Percentiles rank a stretch among this genome's conserved stretches.
Conservation (phyloP, 192 early-diverging fungal species). For the Backusella mclennaniae region DNA sequence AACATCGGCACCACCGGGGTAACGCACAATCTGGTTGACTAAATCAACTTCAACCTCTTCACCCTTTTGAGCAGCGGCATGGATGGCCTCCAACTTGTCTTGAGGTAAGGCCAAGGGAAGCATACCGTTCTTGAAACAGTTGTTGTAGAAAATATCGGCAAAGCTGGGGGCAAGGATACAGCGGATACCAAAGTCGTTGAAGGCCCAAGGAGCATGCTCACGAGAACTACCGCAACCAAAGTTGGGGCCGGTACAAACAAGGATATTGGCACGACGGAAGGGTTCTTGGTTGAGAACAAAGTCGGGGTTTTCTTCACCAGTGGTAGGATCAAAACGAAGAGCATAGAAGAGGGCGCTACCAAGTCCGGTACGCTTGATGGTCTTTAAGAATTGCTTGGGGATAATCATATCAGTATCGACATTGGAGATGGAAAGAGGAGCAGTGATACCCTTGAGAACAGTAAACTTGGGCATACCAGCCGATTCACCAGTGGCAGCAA, state of each 20-base stretch:
- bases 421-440: slow-evolving; percentile 60
- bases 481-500: background rate
- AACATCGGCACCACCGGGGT: slow-evolving; percentile 40
- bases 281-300: slow-evolving; percentile 64
- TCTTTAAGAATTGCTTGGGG: slow-evolving; percentile 77
- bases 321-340: slow-evolving; percentile 53
- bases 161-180: slow-evolving; percentile 67
- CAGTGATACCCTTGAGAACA: slow-evolving; percentile 52
- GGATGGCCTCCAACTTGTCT: slow-evolving; percentile 35
- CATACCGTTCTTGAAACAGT: slow-evolving; percentile 77
- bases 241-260: slow-evolving; percentile 59
- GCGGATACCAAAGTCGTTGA: slow-evolving; percentile 69
- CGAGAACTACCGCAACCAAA: slow-evolving; percentile 69
- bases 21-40: slow-evolving; percentile 44
- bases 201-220: slow-evolving; percentile 77
- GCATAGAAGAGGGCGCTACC: slow-evolving; percentile 60
- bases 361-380: slow-evolving; percentile 69
- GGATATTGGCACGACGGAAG: slow-evolving; percentile 48
- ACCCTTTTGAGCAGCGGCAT: slow-evolving; percentile 47
- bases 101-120: slow-evolving; percentile 48
- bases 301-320: slow-evolving; percentile 43
- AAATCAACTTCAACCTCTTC: slow-evolving; percentile 55
- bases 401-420: slow-evolving; percentile 76
- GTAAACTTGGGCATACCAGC: slow-evolving; percentile 62
- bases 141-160: slow-evolving; percentile 76